phyloP scores from a whole-genome alignment of 106 monocot genomes.

The Xerophyta viscosa region DNA sequence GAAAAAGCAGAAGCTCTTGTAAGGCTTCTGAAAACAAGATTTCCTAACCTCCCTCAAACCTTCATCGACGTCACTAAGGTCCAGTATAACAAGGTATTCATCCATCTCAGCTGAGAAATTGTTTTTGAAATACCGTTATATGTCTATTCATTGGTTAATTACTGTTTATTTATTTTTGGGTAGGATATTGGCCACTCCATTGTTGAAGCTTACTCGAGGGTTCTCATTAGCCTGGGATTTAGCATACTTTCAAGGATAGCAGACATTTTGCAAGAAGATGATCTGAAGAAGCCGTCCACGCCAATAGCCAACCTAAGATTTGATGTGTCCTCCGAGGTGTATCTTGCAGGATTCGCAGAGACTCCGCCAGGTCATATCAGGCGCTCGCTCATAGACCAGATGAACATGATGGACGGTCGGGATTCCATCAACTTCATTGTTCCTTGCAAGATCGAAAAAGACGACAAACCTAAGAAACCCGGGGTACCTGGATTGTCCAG shows the following conservation, averaged over 20 bases:
- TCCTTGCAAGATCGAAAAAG: constrained; percentile 8
- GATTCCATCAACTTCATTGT: neutral
- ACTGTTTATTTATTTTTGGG: no score
- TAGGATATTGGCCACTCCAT: constrained; percentile 89
- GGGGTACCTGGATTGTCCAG: neutral
- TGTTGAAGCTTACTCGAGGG: constrained; percentile 86
- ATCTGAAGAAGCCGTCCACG: constrained; percentile 70
- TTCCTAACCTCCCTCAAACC: constrained; percentile 76
- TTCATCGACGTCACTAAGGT: constrained; percentile 77
- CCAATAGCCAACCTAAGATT: constrained; percentile 69
- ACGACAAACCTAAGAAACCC: constrained; percentile 4
- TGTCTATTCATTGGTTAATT: no score
- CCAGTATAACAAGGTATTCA: constrained; percentile 82
- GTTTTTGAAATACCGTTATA: no score
- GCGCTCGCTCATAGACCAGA: constrained; percentile 84
- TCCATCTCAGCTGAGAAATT: no score
- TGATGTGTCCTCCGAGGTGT: constrained; percentile 76
- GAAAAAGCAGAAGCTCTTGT: constrained; percentile 61
- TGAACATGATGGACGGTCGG: constrained; percentile 61
- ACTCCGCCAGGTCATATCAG: constrained; percentile 68
- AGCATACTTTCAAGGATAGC: constrained; percentile 81
- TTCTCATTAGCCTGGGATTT: constrained; percentile 66
- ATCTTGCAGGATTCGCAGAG: constrained; percentile 75
- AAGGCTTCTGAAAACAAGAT: constrained; percentile 52
- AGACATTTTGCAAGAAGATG: constrained; percentile 86